A percentile compares a stretch with the other conserved stretches of the same genome.
Conservation (phyloP, 768 basidiomycete species). For the Suillus brevipes region DNA sequence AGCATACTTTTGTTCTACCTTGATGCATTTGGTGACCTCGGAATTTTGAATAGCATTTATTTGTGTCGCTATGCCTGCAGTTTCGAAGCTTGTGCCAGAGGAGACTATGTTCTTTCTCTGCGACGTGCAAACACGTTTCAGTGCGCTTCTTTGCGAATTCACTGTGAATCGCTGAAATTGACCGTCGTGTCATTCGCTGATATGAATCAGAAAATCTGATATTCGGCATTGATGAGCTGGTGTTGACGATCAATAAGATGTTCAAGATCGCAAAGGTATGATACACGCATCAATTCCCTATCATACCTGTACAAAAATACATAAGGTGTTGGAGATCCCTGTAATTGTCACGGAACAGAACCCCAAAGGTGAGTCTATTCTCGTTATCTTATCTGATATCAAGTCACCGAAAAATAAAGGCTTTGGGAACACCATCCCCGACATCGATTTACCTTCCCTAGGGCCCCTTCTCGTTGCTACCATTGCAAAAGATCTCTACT, state of each 20-base stretch:
- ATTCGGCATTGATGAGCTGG: conserved; percentile 68
- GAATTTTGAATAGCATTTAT: background rate
- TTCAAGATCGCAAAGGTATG: conserved; percentile 69
- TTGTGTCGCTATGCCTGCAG: conserved; percentile 24
- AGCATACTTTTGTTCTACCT: background rate
- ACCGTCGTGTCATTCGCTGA: conserved; percentile 16
- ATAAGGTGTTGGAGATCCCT: conserved; percentile 60
- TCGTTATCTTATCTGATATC: background rate
- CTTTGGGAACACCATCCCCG: conserved; percentile 67
- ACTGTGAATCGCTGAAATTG: background rate
- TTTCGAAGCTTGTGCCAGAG: conserved; percentile 39
- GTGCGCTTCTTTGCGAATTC: conserved; percentile 40
- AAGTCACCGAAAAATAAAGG: conserved; percentile 39
- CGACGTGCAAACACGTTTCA: conserved; percentile 77
- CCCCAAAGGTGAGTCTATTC: conserved; percentile 54
- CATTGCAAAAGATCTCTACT: conserved; percentile 78
- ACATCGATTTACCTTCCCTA: conserved; percentile 55
- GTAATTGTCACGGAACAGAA: conserved; percentile 85
- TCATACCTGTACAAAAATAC: background rate
- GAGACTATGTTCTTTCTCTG: conserved; percentile 74
- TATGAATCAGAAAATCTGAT: conserved; percentile 50
- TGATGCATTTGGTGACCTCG: background rate
- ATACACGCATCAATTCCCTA: background rate
- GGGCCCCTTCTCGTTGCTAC: conserved; percentile 59
- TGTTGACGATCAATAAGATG: conserved; percentile 65